phyloP scores from a whole-genome alignment of 1,284 basidiomycete genomes.

The Moniliella sp. region DNA sequence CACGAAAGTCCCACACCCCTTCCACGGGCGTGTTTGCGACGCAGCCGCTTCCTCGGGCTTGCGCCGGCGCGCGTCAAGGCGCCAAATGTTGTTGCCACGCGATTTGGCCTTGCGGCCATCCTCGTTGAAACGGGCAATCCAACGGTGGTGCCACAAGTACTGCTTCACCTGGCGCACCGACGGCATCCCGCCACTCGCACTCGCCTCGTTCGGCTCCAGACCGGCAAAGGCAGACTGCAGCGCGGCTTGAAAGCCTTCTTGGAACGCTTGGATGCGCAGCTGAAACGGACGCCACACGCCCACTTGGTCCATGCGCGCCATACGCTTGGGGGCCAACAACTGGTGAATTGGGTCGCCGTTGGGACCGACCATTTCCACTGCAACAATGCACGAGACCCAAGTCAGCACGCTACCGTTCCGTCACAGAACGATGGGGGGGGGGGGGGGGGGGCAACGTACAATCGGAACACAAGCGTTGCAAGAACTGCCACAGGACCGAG shows the following conservation, averaged over 20 bases:
- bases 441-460: no score
- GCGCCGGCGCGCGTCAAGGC: conserved; percentile 82
- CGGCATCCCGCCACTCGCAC: no score
- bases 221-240: conserved; percentile 40
- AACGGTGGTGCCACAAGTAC: conserved; percentile 76
- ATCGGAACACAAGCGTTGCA: conserved; percentile 73
- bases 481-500: conserved; percentile 68
- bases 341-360: conserved; percentile 96
- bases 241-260: conserved; percentile 82
- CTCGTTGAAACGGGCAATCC: conserved; percentile 91
- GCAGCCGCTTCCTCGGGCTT: no score
- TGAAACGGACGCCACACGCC: conserved; percentile 95
- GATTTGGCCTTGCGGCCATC: conserved; percentile 96
- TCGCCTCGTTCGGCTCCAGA: conserved; percentile 39
- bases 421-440: conserved; percentile 3
- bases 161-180: conserved; percentile 49
- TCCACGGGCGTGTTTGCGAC: conserved; percentile 53
- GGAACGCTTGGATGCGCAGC: conserved; percentile 95
- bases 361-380: conserved; percentile 72
- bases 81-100: conserved; percentile 99
- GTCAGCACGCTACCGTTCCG: background rate
- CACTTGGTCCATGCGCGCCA: conserved; percentile 44
- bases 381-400: background rate
- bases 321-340: conserved; percentile 62
- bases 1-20: conserved; percentile 61